phyloP scores from a whole-genome alignment of 75 land plant genomes.

The Adiantum capillusveneris region DNA sequence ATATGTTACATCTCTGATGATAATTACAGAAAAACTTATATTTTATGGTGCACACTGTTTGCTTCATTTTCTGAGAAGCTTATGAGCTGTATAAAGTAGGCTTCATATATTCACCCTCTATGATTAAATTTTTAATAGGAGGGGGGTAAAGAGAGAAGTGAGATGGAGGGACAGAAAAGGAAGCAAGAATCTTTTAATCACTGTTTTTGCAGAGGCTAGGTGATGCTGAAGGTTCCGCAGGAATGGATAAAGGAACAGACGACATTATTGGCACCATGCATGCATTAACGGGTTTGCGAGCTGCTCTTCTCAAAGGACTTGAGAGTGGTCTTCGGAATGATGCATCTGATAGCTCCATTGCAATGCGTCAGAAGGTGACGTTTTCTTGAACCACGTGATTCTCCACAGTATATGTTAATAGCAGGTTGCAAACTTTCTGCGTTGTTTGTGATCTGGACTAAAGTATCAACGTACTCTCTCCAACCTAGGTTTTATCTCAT shows the following conservation, averaged over 20 bases:
- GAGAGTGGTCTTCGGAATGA: constrained; percentile 95
- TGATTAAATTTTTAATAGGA: too few species aligned
- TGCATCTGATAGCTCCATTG: constrained; percentile 94
- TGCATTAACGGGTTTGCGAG: constrained; percentile 58
- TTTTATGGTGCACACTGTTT: too few species aligned
- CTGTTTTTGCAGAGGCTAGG: constrained; percentile 42
- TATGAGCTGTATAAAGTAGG: too few species aligned
- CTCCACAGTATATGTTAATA: too few species aligned
- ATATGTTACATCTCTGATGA: too few species aligned
- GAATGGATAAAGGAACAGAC: constrained; percentile 18
- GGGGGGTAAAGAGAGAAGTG: not conserved
- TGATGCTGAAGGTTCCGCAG: constrained; percentile 18
- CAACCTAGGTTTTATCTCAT: too few species aligned
- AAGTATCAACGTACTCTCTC: too few species aligned
- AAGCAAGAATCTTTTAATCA: not conserved
- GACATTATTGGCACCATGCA: constrained; percentile 41
- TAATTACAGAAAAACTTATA: too few species aligned
- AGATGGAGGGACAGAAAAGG: not conserved
- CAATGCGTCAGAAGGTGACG: constrained; percentile 91
- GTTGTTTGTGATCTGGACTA: not conserved
- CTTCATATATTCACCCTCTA: too few species aligned
- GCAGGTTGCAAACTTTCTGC: too few species aligned
- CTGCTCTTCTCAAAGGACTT: constrained; percentile 64
- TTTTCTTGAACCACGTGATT: too few species aligned
- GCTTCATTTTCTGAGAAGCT: too few species aligned